A percentile compares a stretch with the other conserved stretches of the same genome.
Conservation (phyloP, 495 filamentous ascomycete species). For the Penicillium longicatenatum region DNA sequence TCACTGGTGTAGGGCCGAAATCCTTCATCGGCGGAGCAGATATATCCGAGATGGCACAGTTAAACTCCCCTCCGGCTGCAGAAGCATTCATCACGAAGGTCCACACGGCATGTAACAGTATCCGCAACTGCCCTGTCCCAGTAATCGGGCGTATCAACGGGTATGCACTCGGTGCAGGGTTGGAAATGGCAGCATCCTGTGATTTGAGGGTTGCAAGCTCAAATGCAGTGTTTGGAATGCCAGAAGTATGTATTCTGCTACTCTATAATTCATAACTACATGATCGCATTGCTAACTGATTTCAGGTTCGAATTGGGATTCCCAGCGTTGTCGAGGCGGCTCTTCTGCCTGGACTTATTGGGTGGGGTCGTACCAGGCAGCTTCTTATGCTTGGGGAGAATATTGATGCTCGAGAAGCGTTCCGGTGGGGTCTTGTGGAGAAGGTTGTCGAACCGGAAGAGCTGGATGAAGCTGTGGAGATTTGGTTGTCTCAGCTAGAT, state of each 20-base stretch:
- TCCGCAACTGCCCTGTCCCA: constrained; percentile 23
- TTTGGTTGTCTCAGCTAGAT: constrained; percentile 25
- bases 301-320: constrained; percentile 25
- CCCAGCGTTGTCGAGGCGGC: constrained; percentile 32
- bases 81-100: constrained; percentile 23
- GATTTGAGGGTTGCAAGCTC: constrained; percentile 25
- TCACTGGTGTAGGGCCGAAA: constrained; percentile 26
- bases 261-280: not conserved
- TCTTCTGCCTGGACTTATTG: constrained; percentile 24
- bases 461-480: constrained; percentile 28
- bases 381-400: constrained; percentile 28
- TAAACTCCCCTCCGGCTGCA: constrained; percentile 19
- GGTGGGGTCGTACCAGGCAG: constrained; percentile 28
- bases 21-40: constrained; percentile 30
- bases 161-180: constrained; percentile 25
- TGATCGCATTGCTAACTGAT: not conserved
- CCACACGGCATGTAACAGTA: constrained; percentile 18
- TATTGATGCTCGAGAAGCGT: constrained; percentile 24
- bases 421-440: constrained; percentile 29
- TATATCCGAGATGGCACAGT: constrained; percentile 20
- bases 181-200: constrained; percentile 26
- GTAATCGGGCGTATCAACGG: constrained; percentile 28
- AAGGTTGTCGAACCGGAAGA: constrained; percentile 23
- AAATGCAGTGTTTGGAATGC: constrained; percentile 30
- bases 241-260: constrained; percentile 18